These are phyloP conservation scores for Asclepias syriaca DNA, from an alignment of 257 asterid species.

Conservation along the genomic window DNA sequence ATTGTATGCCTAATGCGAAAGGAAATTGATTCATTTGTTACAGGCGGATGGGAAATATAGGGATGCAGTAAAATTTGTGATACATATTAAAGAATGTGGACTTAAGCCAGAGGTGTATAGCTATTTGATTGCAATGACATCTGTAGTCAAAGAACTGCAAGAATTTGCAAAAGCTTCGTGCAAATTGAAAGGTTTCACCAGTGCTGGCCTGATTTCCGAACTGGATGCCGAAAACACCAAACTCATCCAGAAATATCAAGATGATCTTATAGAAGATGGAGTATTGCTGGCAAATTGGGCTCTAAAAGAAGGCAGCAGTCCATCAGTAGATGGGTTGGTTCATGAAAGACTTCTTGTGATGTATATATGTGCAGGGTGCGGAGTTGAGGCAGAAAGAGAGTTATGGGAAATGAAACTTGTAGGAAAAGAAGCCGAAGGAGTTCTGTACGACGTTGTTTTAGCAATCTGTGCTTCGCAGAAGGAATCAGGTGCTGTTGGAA, in stretches of 20 bases:
- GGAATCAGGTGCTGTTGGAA: slow-evolving; percentile 46
- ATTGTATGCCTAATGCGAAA: background rate
- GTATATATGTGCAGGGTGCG: slow-evolving; percentile 83
- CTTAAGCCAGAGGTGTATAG: slow-evolving; percentile 85
- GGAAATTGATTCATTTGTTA: slow-evolving; percentile 8
- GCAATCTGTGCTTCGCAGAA: slow-evolving; percentile 94
- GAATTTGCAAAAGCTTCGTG: slow-evolving; percentile 82
- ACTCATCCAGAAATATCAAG: slow-evolving; percentile 60
- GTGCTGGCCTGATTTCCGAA: slow-evolving; percentile 53
- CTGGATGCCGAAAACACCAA: slow-evolving; percentile 40
- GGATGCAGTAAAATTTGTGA: slow-evolving; percentile 67
- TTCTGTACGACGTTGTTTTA: slow-evolving; percentile 69
- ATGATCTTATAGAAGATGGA: slow-evolving; percentile 55
- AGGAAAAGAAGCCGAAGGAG: slow-evolving; percentile 68
- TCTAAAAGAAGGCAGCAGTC: slow-evolving; percentile 48
- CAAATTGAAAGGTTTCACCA: slow-evolving; percentile 59
- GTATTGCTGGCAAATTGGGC: slow-evolving; percentile 57
- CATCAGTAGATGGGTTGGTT: slow-evolving; percentile 52
- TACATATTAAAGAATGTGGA: slow-evolving; percentile 60
- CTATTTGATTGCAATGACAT: slow-evolving; percentile 89
- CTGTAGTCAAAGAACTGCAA: slow-evolving; percentile 83
- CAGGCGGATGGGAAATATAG: slow-evolving; percentile 83
- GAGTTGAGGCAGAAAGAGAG: slow-evolving; percentile 72
- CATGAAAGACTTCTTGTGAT: slow-evolving; percentile 88
- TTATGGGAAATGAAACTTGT: slow-evolving; percentile 85